phyloP scores from a whole-genome alignment of 2,329 filamentous ascomycete species.

The Neonectria magnoliae region DNA sequence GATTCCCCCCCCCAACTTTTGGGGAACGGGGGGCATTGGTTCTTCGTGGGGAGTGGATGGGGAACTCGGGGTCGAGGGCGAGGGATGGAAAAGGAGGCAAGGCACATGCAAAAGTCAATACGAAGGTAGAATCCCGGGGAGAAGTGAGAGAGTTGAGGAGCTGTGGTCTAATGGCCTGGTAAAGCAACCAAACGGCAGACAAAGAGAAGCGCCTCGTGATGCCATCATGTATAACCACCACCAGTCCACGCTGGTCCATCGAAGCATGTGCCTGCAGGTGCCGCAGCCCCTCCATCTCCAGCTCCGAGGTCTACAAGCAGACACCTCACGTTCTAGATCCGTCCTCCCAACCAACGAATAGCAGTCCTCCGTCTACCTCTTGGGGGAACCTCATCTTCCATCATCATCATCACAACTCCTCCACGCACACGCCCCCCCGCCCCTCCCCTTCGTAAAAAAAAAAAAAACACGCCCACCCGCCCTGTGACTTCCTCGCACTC shows the following conservation, averaged over 20 bases:
- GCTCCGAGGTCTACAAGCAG: not conserved
- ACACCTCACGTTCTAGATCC: not conserved
- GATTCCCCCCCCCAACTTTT: not conserved
- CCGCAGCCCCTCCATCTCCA: not conserved
- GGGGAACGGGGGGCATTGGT: not conserved
- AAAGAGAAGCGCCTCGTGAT: constrained; percentile 23
- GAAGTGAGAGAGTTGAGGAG: not conserved
- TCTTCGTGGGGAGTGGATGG: no score
- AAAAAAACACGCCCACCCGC: not conserved
- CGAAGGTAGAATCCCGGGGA: constrained; percentile 1
- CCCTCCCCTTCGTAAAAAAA: no score
- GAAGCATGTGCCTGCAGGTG: not conserved
- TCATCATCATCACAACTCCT: no score
- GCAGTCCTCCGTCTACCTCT: not conserved
- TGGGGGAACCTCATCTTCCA: no score
- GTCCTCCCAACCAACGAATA: not conserved
- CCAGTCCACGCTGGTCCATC: not conserved
- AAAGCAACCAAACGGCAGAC: constrained; percentile 5
- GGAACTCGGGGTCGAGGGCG: no score
- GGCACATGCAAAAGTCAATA: not conserved
- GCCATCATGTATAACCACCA: constrained; percentile 13
- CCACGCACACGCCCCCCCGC: no score
- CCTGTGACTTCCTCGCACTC: not conserved
- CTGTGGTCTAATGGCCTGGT: no score
- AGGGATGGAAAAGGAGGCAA: not conserved